Base-by-base conservation (phyloP, 805 yeast species). In the Wickerhamomyces sydowiorum region DNA sequence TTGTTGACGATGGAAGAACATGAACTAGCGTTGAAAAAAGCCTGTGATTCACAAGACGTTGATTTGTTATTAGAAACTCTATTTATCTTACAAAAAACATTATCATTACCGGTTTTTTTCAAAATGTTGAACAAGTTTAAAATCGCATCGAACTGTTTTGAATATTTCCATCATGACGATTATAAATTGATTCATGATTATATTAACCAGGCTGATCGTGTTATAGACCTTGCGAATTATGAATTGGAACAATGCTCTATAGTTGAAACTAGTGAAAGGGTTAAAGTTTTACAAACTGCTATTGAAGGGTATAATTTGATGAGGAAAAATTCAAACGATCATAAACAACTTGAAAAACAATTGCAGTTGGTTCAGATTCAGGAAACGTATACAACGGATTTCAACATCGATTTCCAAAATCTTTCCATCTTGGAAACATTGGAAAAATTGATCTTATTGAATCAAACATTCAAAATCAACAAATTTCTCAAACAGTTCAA, bases 1-100 rank as follows among this genome's bases (percentile, higher is more conserved):
- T 69, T 87, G 29, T 58, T 88, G 20, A 78, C 76, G 19, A 80
- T 86, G 71, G 88, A 85, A 36, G 89, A 86, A 51, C 69, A 77
- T 35, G 84, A 77, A 42, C 57, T 76, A 36, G 96, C 96, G 0
- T 59, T 89, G 31, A 58, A 72, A 35, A 85, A 82, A 30, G 33
- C 33, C 7, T 30, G 33, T 30, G 79, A 75, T 45, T 70, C 78
- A 29, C 73, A 78, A 15, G 76, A 80, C 50, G 72, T 72, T 34
- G 88, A 82, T 55, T 65, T 87, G 29, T 70, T 82, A 7, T 62
- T 72, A 36, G 72, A 75, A 41, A 78, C 84, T 1, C 56, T 91
- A 36, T 56, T 79, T 15, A 67, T 71, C 21, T 64, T 90, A 21
- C 54, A 60, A 41, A 67, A 75, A 33, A 75, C 75, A 30, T 59